These are phyloP conservation scores for Kazachstania taianensis DNA, from an alignment of 805 yeast genomes.

Conservation along the genomic window DNA sequence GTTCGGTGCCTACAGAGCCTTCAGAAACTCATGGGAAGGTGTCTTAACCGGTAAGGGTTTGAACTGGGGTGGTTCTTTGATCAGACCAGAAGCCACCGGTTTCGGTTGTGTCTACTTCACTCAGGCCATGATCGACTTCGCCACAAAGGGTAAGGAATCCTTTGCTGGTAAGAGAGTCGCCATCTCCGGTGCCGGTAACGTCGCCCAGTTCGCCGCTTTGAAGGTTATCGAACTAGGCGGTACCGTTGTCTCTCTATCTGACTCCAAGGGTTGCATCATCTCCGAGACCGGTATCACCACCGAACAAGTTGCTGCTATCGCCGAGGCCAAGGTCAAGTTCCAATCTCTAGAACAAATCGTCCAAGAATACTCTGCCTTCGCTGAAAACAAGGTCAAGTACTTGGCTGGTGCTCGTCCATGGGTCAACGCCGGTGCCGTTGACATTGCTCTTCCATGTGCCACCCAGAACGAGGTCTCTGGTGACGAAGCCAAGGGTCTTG, in stretches of 20 bases:
- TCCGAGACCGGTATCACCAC: slow-evolving; percentile 72
- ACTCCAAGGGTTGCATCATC: slow-evolving; percentile 85
- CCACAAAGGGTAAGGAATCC: slow-evolving; percentile 79
- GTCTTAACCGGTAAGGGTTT: slow-evolving; percentile 96
- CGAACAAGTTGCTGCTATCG: slow-evolving; percentile 67
- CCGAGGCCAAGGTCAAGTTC: slow-evolving; percentile 71
- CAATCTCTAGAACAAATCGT: slow-evolving; percentile 61
- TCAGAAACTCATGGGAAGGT: slow-evolving; percentile 91
- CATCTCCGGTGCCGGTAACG: slow-evolving; percentile 97
- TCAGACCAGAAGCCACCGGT: slow-evolving; percentile 99
- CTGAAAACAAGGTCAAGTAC: slow-evolving; percentile 58
- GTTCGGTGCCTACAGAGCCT: slow-evolving; percentile 92
- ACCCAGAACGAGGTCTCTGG: slow-evolving; percentile 97
- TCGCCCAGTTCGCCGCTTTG: slow-evolving; percentile 97
- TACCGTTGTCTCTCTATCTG: slow-evolving; percentile 85
- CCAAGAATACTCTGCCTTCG: slow-evolving; percentile 47
- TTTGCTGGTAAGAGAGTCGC: slow-evolving; percentile 92
- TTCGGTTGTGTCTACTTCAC: slow-evolving; percentile 95
- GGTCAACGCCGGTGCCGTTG: slow-evolving; percentile 83
- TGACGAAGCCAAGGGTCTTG: slow-evolving; percentile 90
- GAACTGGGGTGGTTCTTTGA: slow-evolving; percentile 97
- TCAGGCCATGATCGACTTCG: slow-evolving; percentile 94
- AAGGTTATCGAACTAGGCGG: slow-evolving; percentile 97
- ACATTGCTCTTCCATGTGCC: slow-evolving; percentile 95
- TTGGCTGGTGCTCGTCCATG: slow-evolving; percentile 94